phyloP scores from a whole-genome alignment of 208 protist genomes.

The Endotrypanum monterogeii region DNA sequence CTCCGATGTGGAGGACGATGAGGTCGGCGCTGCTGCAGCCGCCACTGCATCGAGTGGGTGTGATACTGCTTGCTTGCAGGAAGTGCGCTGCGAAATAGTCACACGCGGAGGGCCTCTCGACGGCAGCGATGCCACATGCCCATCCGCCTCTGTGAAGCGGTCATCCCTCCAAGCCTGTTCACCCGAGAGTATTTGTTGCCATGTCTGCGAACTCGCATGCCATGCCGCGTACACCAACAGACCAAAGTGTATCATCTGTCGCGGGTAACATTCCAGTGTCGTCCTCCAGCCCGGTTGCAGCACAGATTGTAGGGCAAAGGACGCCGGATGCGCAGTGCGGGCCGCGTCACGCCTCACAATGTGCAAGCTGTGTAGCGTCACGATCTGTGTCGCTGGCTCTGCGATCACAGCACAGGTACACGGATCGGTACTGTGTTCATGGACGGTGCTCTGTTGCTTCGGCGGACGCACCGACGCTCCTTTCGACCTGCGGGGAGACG shows the following conservation, averaged over 20 bases:
- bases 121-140: background rate
- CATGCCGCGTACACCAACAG: conserved; percentile 55
- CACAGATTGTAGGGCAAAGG: conserved; percentile 73
- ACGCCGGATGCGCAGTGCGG: conserved; percentile 14
- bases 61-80: background rate
- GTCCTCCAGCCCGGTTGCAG: conserved; percentile 40
- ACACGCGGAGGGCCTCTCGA: background rate
- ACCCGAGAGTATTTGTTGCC: background rate
- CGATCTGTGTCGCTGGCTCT: background rate
- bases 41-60: background rate
- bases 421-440: background rate
- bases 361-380: conserved; percentile 49
- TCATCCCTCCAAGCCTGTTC: background rate
- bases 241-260: conserved; percentile 80
- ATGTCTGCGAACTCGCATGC: conserved; percentile 18
- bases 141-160: background rate
- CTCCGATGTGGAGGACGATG: background rate
- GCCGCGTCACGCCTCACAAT: conserved; percentile 48
- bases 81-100: background rate
- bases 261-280: conserved; percentile 73
- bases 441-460: background rate
- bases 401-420: background rate
- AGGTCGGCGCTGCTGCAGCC: no score
- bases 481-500: background rate
- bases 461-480: background rate